Base-by-base conservation (phyloP, 768 basidiomycete species). In the Macrolepiota fuliginosa region DNA sequence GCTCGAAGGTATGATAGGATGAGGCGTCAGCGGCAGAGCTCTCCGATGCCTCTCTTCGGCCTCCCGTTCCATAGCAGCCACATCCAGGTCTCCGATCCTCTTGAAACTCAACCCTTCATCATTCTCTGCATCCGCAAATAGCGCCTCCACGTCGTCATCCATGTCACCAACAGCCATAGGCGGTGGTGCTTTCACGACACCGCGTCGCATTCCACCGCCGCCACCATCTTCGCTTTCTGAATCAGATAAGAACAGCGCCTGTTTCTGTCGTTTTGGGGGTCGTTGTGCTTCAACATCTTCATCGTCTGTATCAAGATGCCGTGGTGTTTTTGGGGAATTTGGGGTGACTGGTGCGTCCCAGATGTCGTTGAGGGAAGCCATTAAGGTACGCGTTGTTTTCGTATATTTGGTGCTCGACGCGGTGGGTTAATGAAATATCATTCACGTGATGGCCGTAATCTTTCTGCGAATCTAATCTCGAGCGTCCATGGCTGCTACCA, bases 181-280 rank as follows among this genome's bases (percentile, higher is more conserved):
- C 24, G 77, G 79, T 57, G 84, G 83, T 35, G 83, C 68, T 27
- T 67, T 67, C 50, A 57, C 55, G 25, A 36, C 51, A 22, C 40
- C 58, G 61, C 4, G 57, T 56, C 19, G 54, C 57, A 22, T 61
- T 61, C n/a, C 58, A 54, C 37, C 52, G 42, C 79, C 74, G 17
- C 80, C 69, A 10, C 80, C 74, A 22, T 74, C 67, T 50, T 86
- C 79, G 52, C 85, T 82, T 59, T 87, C 86, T 3, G 81, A 82
- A 65, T 81, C 87, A 2, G 81, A 79, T 32, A 89, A 75, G 68
- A 91, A 91, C 17, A 91, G 78, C 1, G 83, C 58, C 19, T 74
- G 70, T 17, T 69, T 63, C 17, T 75, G 67, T 29, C 77, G 71
- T 46, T 76, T 74, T 7, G 70, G 64, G 0, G 76, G 74, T 24